Evolutionary conservation across 768 basidiomycete genomes (phyloP).

Genomic region (Suillus ampliporus): DNA sequence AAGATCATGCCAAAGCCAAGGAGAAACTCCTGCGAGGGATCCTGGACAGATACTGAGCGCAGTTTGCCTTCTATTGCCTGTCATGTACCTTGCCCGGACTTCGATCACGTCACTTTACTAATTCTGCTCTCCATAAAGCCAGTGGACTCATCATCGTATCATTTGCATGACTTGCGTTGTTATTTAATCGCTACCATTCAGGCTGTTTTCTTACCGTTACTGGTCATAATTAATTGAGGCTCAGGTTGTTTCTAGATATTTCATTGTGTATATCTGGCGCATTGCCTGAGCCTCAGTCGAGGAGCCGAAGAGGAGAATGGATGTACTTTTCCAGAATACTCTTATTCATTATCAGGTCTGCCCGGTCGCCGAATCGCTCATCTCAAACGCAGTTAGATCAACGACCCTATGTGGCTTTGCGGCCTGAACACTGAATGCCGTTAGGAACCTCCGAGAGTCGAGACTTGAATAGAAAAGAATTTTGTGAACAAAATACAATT

Average conservation of each 20-base stretch:
- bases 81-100: conserved; percentile 3
- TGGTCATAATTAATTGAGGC: neutral
- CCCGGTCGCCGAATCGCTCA: neutral
- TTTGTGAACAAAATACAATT: conserved; percentile 7
- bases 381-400: neutral
- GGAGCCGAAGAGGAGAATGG: neutral
- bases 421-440: neutral
- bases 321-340: neutral
- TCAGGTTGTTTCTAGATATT: neutral
- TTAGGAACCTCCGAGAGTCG: too few relatives aligned
- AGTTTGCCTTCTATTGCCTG: neutral
- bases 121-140: neutral
- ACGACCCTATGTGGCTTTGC: neutral
- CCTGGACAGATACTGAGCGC: conserved; percentile 36
- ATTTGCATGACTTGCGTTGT: conserved; percentile 2
- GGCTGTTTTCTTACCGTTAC: neutral
- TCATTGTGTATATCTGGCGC: neutral
- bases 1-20: conserved; percentile 40
- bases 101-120: conserved; percentile 1
- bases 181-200: neutral
- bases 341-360: neutral
- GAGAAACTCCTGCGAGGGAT: conserved; percentile 41
- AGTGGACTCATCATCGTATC: neutral
- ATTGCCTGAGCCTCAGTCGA: neutral
- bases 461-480: conserved; percentile 7